These are phyloP conservation scores for Vinca minor DNA, from an alignment of 257 asterid species.

Conservation along the genomic window DNA sequence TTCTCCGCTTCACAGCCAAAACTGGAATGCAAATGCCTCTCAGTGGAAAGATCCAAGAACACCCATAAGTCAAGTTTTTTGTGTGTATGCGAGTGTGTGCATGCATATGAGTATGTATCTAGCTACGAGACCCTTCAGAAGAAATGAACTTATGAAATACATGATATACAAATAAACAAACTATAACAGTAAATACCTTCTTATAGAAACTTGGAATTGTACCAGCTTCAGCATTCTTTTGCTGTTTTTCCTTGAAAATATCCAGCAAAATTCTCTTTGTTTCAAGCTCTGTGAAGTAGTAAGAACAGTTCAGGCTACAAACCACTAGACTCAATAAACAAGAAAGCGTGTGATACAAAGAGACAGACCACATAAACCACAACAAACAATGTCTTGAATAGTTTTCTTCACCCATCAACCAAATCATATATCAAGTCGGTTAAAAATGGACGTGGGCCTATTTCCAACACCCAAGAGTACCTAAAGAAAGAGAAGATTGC, in stretches of 20 bases:
- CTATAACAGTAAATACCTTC: conserved; percentile 37
- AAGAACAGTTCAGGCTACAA: neutral
- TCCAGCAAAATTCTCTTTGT: conserved; percentile 88
- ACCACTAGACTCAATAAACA: neutral
- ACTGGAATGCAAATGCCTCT: neutral
- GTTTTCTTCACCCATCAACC: neutral
- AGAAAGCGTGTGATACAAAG: neutral
- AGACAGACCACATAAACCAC: neutral
- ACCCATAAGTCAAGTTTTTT: neutral
- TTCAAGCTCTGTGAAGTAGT: conserved; percentile 71
- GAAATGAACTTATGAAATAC: neutral
- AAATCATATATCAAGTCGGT: too few species aligned
- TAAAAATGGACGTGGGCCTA: too few species aligned
- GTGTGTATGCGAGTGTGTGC: neutral
- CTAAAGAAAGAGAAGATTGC: too few species aligned
- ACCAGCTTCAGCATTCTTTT: conserved; percentile 87
- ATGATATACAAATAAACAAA: conserved; percentile 2
- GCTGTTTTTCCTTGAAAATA: conserved; percentile 92
- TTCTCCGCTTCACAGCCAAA: neutral
- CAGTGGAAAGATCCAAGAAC: neutral
- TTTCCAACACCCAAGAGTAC: too few species aligned
- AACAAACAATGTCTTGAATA: neutral
- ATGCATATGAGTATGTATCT: neutral
- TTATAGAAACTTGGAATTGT: conserved; percentile 88
- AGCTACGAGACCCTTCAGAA: neutral